Evolutionary conservation across 768 basidiomycete species (phyloP).

Genomic region (Crepidotus variabilis): DNA sequence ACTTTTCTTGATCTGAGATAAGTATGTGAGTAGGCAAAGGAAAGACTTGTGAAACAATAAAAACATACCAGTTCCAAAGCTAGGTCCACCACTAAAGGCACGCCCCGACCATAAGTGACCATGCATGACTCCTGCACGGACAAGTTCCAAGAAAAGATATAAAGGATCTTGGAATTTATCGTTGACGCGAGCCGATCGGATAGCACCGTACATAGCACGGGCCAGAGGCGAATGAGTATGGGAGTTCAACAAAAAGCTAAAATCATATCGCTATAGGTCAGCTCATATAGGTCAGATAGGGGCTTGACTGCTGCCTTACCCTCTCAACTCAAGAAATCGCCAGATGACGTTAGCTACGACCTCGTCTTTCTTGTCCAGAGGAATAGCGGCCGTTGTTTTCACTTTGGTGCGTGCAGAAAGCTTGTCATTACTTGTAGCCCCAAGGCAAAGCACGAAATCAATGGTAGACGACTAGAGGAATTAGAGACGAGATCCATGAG

Average conservation of each 20-base stretch:
- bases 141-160: conserved; percentile 91
- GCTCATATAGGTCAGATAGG: conserved; percentile 1
- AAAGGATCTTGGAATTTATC: conserved; percentile 99
- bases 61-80: conserved; percentile 80
- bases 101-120: conserved; percentile 86
- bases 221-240: conserved; percentile 90
- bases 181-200: conserved; percentile 76
- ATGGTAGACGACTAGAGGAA: conserved; percentile 87
- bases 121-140: conserved; percentile 96
- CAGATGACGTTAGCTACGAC: conserved; percentile 97
- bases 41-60: background rate
- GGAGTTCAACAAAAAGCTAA: conserved; percentile 82
- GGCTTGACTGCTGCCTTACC: conserved; percentile 51
- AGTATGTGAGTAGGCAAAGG: background rate
- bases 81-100: conserved; percentile 91
- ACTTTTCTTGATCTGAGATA: conserved; percentile 84
- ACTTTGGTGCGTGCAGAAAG: conserved; percentile 79
- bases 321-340: conserved; percentile 94
- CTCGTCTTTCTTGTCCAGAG: conserved; percentile 97
- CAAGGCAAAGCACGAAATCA: conserved; percentile 91
- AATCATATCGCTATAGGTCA: conserved; percentile 10
- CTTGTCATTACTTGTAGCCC: conserved; percentile 81
- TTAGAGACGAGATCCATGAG: conserved; percentile 6
- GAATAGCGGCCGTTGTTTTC: conserved; percentile 42
- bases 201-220: conserved; percentile 84